Evolutionary conservation across 768 basidiomycete species (phyloP), one percentile per base, ranked within the genome.

Genomic region (Xerocomellus intermedius): DNA sequence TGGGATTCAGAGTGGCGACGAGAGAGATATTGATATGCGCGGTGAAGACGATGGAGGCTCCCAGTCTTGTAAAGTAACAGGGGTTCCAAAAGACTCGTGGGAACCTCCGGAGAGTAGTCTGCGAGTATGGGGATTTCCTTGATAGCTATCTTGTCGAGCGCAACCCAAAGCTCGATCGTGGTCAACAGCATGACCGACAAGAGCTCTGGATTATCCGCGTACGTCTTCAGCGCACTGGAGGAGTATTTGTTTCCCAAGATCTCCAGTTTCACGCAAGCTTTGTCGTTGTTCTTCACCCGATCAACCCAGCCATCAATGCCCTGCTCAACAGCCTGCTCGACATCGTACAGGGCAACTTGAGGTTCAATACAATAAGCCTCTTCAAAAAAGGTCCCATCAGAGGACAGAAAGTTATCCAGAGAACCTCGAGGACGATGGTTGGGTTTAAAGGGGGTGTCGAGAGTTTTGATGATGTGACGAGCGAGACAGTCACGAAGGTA

Each of bases 111-210:
- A 8, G 68, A 68, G 44, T 71, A 75, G 5, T 72, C 51, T 2
- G 28, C 47, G 9, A 74, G 48, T 7, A 75, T 54, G 8, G 72
- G 67, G 19, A 56, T 63, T 14, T 57, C 49, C 8, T 16, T 42
- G 26, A 63, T 38, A 0, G 54, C 57, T 10, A 69, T 21, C 12
- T 53, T 66, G 53, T 74, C 74, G n/a, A 75, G 52, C 0, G 65
- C 74, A 4, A 72, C 48, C 74, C 72, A 74, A 22, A 74, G 68
- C 32, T 79, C 75, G 8, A 66, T 33, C 22, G 44, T 43, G 1
- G 65, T 66, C 38, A 82, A 63, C 42, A 81, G 59, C 73, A 81
- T 77, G 3, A 75, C 50, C 0, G 79, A 80, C 9, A 66, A 41
- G 24, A 68, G 54, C 44, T 79, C 77, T 10, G 77, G 73, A 30